Percentiles rank a stretch among this genome's conserved stretches.
Evolutionary conservation across 2,329 filamentous ascomycete species (phyloP).

Genomic region (Magnaporthiopsis rhizophila): DNA sequence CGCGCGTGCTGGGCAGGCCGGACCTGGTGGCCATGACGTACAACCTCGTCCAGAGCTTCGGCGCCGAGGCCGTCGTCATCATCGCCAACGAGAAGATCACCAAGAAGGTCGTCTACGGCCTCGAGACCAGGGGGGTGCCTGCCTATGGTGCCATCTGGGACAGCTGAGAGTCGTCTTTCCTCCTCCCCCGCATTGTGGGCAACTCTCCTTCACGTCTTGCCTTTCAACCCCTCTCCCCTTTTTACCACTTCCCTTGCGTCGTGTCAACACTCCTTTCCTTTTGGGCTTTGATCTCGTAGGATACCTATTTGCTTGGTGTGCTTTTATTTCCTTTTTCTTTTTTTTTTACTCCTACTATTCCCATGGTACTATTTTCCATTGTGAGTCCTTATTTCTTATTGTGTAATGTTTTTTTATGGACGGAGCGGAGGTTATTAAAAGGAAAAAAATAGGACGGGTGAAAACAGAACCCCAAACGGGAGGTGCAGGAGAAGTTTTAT

Average conservation of each 20-base stretch:
- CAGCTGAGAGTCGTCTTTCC: conserved; percentile 1
- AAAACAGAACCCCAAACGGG: neutral
- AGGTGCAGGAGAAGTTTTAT: too few species aligned
- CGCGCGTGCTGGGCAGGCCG: conserved; percentile 20
- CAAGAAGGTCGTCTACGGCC: conserved; percentile 20
- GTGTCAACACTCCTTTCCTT: neutral
- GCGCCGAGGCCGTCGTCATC: conserved; percentile 23
- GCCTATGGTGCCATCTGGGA: conserved; percentile 25
- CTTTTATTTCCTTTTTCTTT: neutral
- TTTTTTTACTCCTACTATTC: neutral
- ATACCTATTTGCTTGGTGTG: neutral
- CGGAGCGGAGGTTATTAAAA: too few species aligned
- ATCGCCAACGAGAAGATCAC: conserved; percentile 25
- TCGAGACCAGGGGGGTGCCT: conserved; percentile 22
- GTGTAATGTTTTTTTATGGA: neutral
- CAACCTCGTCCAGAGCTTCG: conserved; percentile 15
- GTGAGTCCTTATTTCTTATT: neutral
- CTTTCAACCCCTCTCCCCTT: neutral
- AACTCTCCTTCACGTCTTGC: too few species aligned
- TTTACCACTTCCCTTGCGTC: neutral
- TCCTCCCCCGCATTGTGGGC: too few species aligned
- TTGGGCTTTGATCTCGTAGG: neutral
- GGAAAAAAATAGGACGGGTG: neutral
- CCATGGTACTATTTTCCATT: too few species aligned
- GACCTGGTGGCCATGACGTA: conserved; percentile 20